Evolutionary conservation across 306 rosid genomes (phyloP).

Genomic region (Acacia crassicarpa): DNA sequence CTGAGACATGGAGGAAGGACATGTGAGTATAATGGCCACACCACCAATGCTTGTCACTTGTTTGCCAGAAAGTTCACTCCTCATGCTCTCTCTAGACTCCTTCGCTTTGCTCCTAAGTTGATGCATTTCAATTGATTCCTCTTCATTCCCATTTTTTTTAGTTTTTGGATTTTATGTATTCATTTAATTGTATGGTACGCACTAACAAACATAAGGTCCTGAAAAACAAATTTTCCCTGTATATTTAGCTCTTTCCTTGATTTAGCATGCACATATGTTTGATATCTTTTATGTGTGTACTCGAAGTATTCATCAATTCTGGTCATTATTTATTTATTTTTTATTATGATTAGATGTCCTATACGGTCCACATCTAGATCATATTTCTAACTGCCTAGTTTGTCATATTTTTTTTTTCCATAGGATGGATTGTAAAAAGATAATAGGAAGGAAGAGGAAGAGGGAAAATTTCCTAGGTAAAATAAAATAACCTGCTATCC

Average conservation of each 20-base stretch:
- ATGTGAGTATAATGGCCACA: conserved; percentile 55
- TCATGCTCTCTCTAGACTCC: conserved; percentile 44
- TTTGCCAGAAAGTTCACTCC: conserved; percentile 71
- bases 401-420: not conserved
- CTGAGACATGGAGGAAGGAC: conserved; percentile 42
- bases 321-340: not conserved
- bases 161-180: not conserved
- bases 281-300: not conserved
- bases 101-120: conserved; percentile 59
- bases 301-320: not conserved
- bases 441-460: not conserved
- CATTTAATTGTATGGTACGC: not conserved
- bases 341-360: not conserved
- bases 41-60: conserved; percentile 44
- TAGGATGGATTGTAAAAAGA: not conserved
- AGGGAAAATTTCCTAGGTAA: not conserved
- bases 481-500: too few relatives aligned
- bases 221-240: not conserved
- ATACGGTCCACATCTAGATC: not conserved
- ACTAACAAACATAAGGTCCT: not conserved
- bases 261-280: not conserved
- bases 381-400: not conserved
- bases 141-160: not conserved
- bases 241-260: not conserved
- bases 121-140: conserved; percentile 48